Conservation (phyloP, 495 filamentous ascomycete species). For the Xylaria bambusicola region DNA sequence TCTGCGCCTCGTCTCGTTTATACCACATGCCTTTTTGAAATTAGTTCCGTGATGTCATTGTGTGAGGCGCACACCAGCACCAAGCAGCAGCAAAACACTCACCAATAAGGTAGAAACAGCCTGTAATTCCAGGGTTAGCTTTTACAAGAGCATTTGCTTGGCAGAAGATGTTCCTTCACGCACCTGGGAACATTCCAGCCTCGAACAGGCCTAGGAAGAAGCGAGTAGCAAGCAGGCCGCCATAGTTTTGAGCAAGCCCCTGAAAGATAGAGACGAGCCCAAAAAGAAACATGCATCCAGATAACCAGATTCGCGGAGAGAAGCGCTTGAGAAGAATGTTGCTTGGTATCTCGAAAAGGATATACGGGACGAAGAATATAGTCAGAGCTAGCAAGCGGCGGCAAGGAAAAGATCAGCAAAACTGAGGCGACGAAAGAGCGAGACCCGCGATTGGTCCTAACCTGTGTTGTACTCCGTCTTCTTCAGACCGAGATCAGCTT, state of each 20-base stretch:
- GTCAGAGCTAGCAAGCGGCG: slow-evolving; percentile 59
- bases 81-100: not conserved
- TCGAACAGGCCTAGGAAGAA: slow-evolving; percentile 91
- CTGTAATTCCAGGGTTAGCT: slow-evolving; percentile 30
- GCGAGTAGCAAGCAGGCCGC: slow-evolving; percentile 75
- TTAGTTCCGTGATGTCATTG: too few relatives aligned
- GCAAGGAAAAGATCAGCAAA: not conserved
- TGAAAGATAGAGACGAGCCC: slow-evolving; percentile 76
- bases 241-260: slow-evolving; percentile 76
- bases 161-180: slow-evolving; percentile 26
- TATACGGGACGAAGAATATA: slow-evolving; percentile 94
- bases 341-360: slow-evolving; percentile 84
- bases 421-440: too few relatives aligned
- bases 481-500: slow-evolving; percentile 60
- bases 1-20: slow-evolving; percentile 80
- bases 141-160: not conserved
- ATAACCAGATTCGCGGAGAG: slow-evolving; percentile 79
- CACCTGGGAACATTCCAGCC: slow-evolving; percentile 82
- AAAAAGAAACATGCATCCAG: slow-evolving; percentile 79
- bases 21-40: slow-evolving; percentile 75
- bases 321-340: slow-evolving; percentile 85
- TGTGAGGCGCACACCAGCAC: too few relatives aligned
- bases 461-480: slow-evolving; percentile 69
- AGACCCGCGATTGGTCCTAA: slow-evolving; percentile 6
- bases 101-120: slow-evolving; percentile 75